Evolutionary conservation across 176 grass and related monocot species (phyloP), one percentile per base, ranked within the genome.

Genomic region (Carex cristatella): DNA sequence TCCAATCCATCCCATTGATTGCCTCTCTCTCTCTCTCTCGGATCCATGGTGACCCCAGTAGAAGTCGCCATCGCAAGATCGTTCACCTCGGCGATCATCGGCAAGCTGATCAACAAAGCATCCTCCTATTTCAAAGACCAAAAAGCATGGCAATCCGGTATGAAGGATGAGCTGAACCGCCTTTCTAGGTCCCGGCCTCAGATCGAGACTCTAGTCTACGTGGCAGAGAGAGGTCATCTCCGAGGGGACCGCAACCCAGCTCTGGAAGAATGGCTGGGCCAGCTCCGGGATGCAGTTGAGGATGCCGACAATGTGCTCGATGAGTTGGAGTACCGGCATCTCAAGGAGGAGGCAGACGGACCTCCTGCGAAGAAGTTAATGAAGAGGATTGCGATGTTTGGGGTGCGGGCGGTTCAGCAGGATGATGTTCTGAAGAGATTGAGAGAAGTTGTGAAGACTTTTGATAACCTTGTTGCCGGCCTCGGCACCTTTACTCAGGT

Each of bases 241-340:
- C 11, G 0, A 6, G 11, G 11, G 10, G 0, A 0, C 12, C 1
- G 2, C 1, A 13, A 15, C n/a, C 59, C 70, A 2, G 51, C 1
- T 53, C 28, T 88, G 16, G 27, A 53, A 71, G 1, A 33, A 31
- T 88, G 87, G 87, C 75, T 88, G 48, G 18, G 74, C 30, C 7
- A 12, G 51, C 79, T 87, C 14, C 16, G 16, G 33, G 67, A 87
- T 57, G 86, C 67, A 1, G 51, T 35, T 0, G 46, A 88, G 8
- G 74, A 54, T 8, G 82, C 81, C 2, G 87, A 85, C 23, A 51
- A 61, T 73, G 30, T 88, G 51, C 38, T 88, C 11, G 82, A 88
- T 54, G 82, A 85, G 18, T 19, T 88, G 14, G 74, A 88, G 2
- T 81, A 85, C 72, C 46, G 14, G 11, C 3, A 3, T n/a, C 57